Evolutionary conservation across 2,329 filamentous ascomycete species (phyloP), one percentile per base, ranked within the genome.

Genomic region (Acrocalymma vagum): DNA sequence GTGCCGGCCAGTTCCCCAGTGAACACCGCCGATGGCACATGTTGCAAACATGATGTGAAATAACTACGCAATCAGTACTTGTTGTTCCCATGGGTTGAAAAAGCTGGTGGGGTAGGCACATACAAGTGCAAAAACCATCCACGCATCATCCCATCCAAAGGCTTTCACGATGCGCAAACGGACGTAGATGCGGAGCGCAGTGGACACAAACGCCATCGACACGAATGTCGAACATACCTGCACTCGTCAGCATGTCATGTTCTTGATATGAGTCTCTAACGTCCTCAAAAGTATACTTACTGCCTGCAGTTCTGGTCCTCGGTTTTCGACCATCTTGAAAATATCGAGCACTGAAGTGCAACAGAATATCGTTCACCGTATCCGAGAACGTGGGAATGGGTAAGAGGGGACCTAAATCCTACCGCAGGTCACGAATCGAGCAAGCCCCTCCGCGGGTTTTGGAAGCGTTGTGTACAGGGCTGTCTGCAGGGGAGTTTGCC

Each of bases 151-250:
- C 49, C 61, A 58, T 9, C 65, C 65, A 38, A 69, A 69, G 6
- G 65, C 69, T 33, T 65, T 70, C 10, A 76, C 70, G 11, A 75
- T 39, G 11, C 54, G 58, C 4, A 67, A 37, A 6, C 73, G 71
- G 21, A 74, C 72, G 52, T 73, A 75, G 15, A 70, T 61, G 36
- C 73, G 65, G 11, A 76, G 51, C 7, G 56, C 36, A 6, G 67
- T 68, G 11, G 71, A 62, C 7, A 70, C 29, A n/a, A 69, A 56
- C 1, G 73, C 71, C n/a, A 75, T 45, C 3, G 62, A 60, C 30
- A 74, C 58, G 39, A 75, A 73, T 9, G 68, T 62, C 8, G 65
- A 63, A 43, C 55, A 59, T 15, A 63, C 52, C 61, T 64, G 23
- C 14, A 28, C 9, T 28, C 16, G n/a, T 58, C 27, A 58, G 48